Base-by-base conservation (phyloP, 441 rosid genomes). In the Geranium incanum region DNA sequence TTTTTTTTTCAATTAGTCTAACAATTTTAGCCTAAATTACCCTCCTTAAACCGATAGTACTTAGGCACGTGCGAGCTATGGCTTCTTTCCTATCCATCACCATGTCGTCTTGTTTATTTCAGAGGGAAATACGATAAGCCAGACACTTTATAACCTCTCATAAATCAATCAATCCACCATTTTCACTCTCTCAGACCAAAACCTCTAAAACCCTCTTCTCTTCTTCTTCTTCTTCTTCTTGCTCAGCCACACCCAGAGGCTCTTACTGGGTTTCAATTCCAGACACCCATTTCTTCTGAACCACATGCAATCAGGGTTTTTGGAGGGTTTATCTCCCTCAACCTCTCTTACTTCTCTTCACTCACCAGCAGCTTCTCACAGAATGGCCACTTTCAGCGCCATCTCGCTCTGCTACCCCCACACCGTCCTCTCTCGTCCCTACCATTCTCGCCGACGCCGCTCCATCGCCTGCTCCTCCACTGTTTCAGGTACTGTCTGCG, bases 361-460 rank as follows among this genome's bases (percentile, higher is more conserved):
- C 50, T 13, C 50, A 43, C 9, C 50, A 43, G 50, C 12, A 7
- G 12, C 8, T 9, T 57, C 81, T 0, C 71, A 72, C 0, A 79
- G 73, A 74, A 88, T 89, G 95, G 85, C 89, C 0, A 83, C 89
- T 50, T 78, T 86, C 15, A 79, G 81, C 73, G 86, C 95, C 70
- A 59, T 86, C 28, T 82, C 89, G 0, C 79, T 71, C 19, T 87
- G 73, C 62, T 38, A 38, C 41, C 90, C 95, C 5, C 76, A 83
- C 82, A 55, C 68, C 65, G 71, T 81, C 75, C 68, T 72, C 6
- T 81, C 76, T 78, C 81, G 78, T 12, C 79, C 78, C 4, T 71
- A 33, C 59, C 76, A 73, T n/a, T 70, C 71, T 41, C 76, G 77
- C 57, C 50, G 50, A 8, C 57, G 57, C 16, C 16, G 57, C 76